phyloP scores from a whole-genome alignment of 2,329 filamentous ascomycete species.

The Plectosphaerella cucumerina region DNA sequence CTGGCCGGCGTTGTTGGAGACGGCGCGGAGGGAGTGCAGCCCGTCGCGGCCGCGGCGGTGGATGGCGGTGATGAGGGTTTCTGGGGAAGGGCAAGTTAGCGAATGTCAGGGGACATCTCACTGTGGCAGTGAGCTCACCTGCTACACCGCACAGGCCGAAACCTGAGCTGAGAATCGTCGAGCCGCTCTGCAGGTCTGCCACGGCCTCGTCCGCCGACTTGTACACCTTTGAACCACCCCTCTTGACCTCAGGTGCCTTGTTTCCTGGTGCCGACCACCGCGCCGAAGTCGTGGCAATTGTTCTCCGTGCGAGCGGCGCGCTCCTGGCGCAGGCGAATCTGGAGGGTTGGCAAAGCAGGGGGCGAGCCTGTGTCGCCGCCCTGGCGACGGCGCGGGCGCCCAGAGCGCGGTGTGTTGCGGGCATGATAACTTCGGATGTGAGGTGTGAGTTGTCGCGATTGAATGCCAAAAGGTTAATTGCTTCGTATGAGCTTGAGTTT shows the following conservation, averaged over 20 bases:
- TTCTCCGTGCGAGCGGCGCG: neutral
- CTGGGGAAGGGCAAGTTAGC: constrained; percentile 26
- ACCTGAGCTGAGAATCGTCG: constrained; percentile 69
- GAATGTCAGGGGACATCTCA: neutral
- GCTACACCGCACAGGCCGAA: constrained; percentile 80
- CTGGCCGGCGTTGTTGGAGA: constrained; percentile 77
- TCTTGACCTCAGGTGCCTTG: constrained; percentile 9
- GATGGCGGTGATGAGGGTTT: constrained; percentile 69
- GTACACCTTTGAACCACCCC: constrained; percentile 42
- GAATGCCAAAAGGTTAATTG: neutral
- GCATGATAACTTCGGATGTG: neutral
- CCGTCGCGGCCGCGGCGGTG: constrained; percentile 53
- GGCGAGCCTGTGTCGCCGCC: neutral
- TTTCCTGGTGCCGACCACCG: neutral
- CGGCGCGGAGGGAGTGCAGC: constrained; percentile 66
- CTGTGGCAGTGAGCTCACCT: constrained; percentile 35
- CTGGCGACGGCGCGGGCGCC: neutral
- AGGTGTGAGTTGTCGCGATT: neutral
- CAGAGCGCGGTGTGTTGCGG: neutral
- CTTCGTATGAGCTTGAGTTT: neutral
- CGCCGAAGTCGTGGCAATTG: neutral
- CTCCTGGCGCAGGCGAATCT: neutral
- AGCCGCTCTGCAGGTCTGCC: constrained; percentile 65
- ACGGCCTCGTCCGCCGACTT: constrained; percentile 63
- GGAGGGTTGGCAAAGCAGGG: neutral